A percentile compares a stretch with the other conserved stretches of the same genome.
phyloP scores from a whole-genome alignment of 106 monocot genomes.

The Platanthera zijinensis region DNA sequence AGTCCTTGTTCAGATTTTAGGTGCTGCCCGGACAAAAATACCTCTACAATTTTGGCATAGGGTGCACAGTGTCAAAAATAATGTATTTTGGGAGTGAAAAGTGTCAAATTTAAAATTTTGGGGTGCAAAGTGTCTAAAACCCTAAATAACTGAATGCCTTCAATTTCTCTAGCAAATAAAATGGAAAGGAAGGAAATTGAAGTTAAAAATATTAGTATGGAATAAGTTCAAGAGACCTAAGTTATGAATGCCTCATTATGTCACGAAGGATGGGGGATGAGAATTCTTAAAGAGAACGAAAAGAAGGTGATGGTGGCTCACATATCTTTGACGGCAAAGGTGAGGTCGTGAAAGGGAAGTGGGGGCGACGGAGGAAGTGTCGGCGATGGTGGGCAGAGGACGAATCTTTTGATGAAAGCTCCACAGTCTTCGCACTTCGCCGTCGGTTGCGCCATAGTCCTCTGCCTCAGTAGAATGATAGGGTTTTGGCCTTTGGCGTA shows the following conservation, averaged over 20 bases:
- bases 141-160: not conserved
- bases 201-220: not conserved
- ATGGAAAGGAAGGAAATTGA: not conserved
- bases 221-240: too few relatives aligned
- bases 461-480: not conserved
- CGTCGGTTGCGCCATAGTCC: not conserved
- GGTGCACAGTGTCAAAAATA: too few relatives aligned
- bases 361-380: slow-evolving; percentile 6
- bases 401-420: slow-evolving; percentile 64
- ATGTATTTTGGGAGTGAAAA: too few relatives aligned
- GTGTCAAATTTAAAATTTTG: too few relatives aligned
- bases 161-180: not conserved
- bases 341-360: slow-evolving; percentile 65
- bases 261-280: not conserved
- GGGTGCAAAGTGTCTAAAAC: too few relatives aligned
- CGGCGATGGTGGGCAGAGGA: slow-evolving; percentile 22
- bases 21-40: too few relatives aligned
- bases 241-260: not conserved
- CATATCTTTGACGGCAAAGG: slow-evolving; percentile 96
- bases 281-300: not conserved
- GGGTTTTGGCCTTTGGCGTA: too few relatives aligned
- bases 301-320: slow-evolving; percentile 4
- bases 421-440: slow-evolving; percentile 27
- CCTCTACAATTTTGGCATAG: too few relatives aligned
- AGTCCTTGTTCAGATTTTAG: too few relatives aligned